phyloP scores from a whole-genome alignment of 2,329 filamentous ascomycete species.

The Xylariomycetidae sp. region DNA sequence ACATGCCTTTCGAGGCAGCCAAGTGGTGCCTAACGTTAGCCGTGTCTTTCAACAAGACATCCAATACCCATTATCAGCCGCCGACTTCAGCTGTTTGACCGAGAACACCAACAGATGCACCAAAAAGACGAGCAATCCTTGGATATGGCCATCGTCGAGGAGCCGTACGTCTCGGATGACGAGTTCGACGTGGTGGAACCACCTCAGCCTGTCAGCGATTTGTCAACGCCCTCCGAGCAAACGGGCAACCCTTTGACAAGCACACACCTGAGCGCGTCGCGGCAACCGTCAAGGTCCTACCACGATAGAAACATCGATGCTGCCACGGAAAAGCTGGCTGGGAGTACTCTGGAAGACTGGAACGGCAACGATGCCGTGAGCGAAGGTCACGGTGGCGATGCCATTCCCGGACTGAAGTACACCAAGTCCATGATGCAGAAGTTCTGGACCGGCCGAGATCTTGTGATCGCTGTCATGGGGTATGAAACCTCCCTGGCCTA shows the following conservation, averaged over 20 bases:
- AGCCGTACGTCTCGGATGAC: slow-evolving; percentile 8
- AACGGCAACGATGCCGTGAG: background rate
- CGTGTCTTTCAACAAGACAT: too few species aligned
- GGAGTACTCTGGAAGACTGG: slow-evolving; percentile 4
- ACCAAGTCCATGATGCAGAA: slow-evolving; percentile 10
- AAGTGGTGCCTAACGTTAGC: too few species aligned
- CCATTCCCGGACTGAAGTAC: slow-evolving; percentile 6
- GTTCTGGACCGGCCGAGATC: slow-evolving; percentile 7
- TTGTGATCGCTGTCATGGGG: slow-evolving; percentile 18
- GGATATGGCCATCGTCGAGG: slow-evolving; percentile 6
- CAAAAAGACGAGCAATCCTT: background rate
- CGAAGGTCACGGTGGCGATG: background rate
- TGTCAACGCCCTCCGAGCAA: slow-evolving; percentile 7
- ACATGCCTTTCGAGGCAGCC: too few species aligned
- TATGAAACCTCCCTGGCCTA: slow-evolving; percentile 3
- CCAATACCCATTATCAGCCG: background rate
- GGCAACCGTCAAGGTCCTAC: background rate
- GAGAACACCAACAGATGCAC: background rate
- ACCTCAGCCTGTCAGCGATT: slow-evolving; percentile 8
- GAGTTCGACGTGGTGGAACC: slow-evolving; percentile 11
- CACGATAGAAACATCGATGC: background rate
- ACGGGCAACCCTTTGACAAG: slow-evolving; percentile 1
- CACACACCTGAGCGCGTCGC: slow-evolving; percentile 7
- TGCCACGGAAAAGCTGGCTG: background rate
- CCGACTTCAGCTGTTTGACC: background rate